phyloP scores from a whole-genome alignment of 2,329 filamentous ascomycete genomes.

The Rutstroemia sp. region DNA sequence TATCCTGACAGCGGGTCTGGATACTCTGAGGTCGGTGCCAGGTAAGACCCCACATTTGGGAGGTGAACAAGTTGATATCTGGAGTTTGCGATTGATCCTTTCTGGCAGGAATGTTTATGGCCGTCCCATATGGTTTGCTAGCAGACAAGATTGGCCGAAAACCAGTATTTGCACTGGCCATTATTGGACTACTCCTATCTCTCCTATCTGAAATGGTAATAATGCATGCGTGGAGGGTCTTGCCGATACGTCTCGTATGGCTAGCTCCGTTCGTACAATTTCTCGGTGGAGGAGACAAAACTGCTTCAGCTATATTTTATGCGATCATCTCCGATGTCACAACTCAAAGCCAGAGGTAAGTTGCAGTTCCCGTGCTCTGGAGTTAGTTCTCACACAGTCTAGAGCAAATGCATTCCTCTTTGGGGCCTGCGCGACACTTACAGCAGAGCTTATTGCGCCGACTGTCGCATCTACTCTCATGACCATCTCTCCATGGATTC shows the following conservation, averaged over 20 bases:
- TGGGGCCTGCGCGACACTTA: constrained; percentile 24
- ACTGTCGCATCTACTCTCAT: constrained; percentile 33
- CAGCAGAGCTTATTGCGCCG: constrained; percentile 32
- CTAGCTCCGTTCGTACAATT: constrained; percentile 27
- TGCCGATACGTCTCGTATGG: constrained; percentile 32
- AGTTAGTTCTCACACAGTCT: background rate
- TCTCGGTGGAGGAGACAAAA: constrained; percentile 32
- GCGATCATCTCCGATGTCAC: constrained; percentile 34
- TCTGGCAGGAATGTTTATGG: constrained; percentile 26
- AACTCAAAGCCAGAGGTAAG: constrained; percentile 32
- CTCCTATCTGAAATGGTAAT: constrained; percentile 28
- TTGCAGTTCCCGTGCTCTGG: no score
- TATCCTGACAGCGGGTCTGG: constrained; percentile 28
- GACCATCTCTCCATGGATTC: constrained; percentile 24
- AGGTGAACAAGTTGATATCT: background rate
- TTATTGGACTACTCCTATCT: constrained; percentile 28
- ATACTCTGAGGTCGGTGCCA: constrained; percentile 28
- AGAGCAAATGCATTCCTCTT: constrained; percentile 34
- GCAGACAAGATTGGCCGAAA: constrained; percentile 35
- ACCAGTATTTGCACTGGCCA: constrained; percentile 28
- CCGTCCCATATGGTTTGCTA: constrained; percentile 33
- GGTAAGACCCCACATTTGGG: constrained; percentile 16
- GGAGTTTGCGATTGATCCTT: background rate
- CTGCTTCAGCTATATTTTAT: constrained; percentile 28
- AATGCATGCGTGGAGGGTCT: constrained; percentile 28